Percentiles rank a stretch among this genome's conserved stretches.
Conservation (phyloP, 2,329 filamentous ascomycete species). For the Chaetomiaceae sp. region DNA sequence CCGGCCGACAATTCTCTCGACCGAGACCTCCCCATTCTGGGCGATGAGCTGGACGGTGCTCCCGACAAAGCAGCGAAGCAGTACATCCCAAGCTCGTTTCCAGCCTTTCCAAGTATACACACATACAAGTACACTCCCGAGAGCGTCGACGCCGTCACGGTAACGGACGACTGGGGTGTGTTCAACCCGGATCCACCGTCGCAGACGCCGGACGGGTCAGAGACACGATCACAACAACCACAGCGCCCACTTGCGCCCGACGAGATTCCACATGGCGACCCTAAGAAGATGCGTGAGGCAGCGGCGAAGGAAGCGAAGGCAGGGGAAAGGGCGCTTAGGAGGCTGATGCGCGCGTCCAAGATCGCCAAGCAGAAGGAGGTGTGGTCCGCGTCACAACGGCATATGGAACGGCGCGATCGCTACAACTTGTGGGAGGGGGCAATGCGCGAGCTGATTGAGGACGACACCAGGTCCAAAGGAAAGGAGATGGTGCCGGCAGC, state of each 20-base stretch:
- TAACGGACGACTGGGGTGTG: constrained; percentile 30
- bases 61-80: constrained; percentile 50
- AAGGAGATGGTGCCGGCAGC: constrained; percentile 30
- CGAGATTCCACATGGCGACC: constrained; percentile 44
- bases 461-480: constrained; percentile 25
- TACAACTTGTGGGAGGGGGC: constrained; percentile 58
- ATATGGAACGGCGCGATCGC: constrained; percentile 49
- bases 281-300: constrained; percentile 56
- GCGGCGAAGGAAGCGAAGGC: constrained; percentile 57
- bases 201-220: constrained; percentile 18
- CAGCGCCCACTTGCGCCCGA: constrained; percentile 31
- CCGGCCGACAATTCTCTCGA: constrained; percentile 32
- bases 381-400: constrained; percentile 50
- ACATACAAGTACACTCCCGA: constrained; percentile 59
- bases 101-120: constrained; percentile 59
- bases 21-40: constrained; percentile 43
- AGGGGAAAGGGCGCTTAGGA: constrained; percentile 57
- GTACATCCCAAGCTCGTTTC: constrained; percentile 57
- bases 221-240: constrained; percentile 7
- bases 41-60: constrained; percentile 54
- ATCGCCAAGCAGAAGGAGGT: constrained; percentile 62
- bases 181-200: constrained; percentile 23
- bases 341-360: constrained; percentile 58
- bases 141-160: constrained; percentile 33
- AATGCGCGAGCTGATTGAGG: constrained; percentile 53